A percentile compares a stretch with the other conserved stretches of the same genome.
Conservation (phyloP, 2,329 filamentous ascomycete species). For the Calonectria pseudoturangicola region DNA sequence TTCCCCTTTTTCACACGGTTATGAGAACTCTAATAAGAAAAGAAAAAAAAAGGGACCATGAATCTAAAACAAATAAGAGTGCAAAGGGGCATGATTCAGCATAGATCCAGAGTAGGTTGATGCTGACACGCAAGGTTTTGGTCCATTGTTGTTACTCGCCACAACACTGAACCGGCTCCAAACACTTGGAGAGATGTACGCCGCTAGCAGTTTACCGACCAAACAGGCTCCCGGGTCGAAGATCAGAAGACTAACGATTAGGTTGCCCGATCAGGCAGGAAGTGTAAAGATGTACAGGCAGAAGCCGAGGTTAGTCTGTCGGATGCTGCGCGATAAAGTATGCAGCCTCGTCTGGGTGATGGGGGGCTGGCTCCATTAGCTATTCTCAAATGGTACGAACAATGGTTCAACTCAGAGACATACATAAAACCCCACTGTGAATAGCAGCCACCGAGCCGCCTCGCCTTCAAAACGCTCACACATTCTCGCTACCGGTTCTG, state of each 20-base stretch:
- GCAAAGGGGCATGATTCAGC: no score
- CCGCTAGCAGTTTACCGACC: no score
- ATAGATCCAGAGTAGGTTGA: no score
- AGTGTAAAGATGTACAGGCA: background rate
- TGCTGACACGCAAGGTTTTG: no score
- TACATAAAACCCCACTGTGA: background rate
- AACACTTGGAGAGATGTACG: no score
- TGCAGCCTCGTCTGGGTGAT: background rate
- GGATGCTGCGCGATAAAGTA: background rate
- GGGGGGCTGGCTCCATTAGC: background rate
- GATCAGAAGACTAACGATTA: background rate
- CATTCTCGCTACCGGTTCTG: background rate
- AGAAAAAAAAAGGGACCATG: no score
- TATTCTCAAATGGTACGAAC: background rate
- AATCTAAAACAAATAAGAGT: no score
- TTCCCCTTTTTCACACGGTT: no score
- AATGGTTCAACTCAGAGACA: background rate
- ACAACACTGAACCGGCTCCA: no score
- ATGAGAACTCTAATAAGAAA: no score
- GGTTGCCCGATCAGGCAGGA: background rate
- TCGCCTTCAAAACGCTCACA: background rate
- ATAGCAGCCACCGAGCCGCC: conserved; percentile 1
- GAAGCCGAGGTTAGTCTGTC: background rate
- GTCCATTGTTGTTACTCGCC: no score
- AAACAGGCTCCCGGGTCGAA: background rate